Evolutionary conservation across 2,329 filamentous ascomycete genomes (phyloP).

Genomic region (Fusarium vanettenii): DNA sequence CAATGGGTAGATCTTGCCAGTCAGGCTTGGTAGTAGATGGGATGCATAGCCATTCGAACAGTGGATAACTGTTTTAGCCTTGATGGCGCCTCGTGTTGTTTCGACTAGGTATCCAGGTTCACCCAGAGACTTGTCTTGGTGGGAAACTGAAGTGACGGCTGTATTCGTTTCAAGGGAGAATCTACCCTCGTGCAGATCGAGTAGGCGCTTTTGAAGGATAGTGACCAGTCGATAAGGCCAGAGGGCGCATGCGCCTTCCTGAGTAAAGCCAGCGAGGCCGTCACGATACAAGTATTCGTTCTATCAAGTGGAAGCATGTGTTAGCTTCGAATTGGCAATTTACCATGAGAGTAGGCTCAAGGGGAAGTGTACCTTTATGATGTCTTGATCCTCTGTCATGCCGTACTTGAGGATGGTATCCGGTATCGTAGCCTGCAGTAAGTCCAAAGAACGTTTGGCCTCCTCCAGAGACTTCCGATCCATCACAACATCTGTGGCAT

Average conservation of each 20-base stretch:
- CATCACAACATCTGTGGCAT: neutral
- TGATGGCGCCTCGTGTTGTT: slow-evolving; percentile 58
- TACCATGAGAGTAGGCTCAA: neutral
- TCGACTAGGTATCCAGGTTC: slow-evolving; percentile 50
- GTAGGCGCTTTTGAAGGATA: slow-evolving; percentile 52
- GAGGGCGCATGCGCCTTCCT: slow-evolving; percentile 55
- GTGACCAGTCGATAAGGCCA: slow-evolving; percentile 61
- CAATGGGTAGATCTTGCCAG: slow-evolving; percentile 54
- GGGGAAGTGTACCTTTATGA: neutral
- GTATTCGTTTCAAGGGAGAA: slow-evolving; percentile 54
- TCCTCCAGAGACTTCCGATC: neutral
- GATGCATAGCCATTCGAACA: slow-evolving; percentile 65
- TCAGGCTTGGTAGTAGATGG: slow-evolving; percentile 60
- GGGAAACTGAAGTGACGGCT: slow-evolving; percentile 34
- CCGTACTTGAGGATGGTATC: neutral
- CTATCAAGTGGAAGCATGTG: neutral
- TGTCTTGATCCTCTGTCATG: neutral
- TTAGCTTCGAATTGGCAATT: neutral
- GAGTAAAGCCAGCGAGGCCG: slow-evolving; percentile 47
- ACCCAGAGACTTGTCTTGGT: slow-evolving; percentile 37
- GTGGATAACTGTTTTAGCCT: slow-evolving; percentile 62
- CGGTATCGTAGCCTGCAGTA: neutral
- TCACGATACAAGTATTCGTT: slow-evolving; percentile 12
- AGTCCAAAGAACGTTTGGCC: neutral
- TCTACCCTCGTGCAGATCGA: slow-evolving; percentile 33